These are phyloP conservation scores for Heterobasidion occidentale DNA, from an alignment of 1,284 basidiomycete genomes.

Conservation along the genomic window DNA sequence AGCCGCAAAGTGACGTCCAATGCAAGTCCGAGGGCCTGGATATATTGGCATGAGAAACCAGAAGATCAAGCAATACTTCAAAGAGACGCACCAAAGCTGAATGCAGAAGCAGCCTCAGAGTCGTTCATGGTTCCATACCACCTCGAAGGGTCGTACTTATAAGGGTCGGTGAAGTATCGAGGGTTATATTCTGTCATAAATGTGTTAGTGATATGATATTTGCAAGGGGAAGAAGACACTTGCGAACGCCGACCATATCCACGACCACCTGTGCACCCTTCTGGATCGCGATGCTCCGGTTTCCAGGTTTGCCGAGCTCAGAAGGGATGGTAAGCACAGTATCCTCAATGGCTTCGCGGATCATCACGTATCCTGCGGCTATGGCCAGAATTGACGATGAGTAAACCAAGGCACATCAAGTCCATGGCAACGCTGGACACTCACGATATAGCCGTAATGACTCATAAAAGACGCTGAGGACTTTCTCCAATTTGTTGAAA, in stretches of 20 bases:
- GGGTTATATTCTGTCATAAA: conserved; percentile 26
- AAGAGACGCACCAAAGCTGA: conserved; percentile 33
- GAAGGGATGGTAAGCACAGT: conserved; percentile 17
- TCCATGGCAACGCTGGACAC: conserved; percentile 12
- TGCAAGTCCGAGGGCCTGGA: conserved; percentile 41
- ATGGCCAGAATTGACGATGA: not conserved
- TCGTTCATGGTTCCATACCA: conserved; percentile 24
- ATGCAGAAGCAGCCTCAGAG: conserved; percentile 30
- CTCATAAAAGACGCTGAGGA: conserved; percentile 37
- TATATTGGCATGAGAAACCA: not conserved
- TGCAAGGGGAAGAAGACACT: conserved; percentile 16
- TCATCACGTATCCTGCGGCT: conserved; percentile 20
- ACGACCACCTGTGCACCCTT: conserved; percentile 27
- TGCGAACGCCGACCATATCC: conserved; percentile 45
- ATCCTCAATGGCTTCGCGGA: conserved; percentile 23
- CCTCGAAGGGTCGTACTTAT: conserved; percentile 28
- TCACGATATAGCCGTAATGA: conserved; percentile 37
- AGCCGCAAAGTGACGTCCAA: conserved; percentile 47
- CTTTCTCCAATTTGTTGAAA: conserved; percentile 35
- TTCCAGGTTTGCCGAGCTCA: conserved; percentile 5
- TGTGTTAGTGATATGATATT: not conserved
- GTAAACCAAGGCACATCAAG: not conserved
- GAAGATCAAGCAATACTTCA: not conserved
- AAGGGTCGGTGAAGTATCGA: conserved; percentile 29
- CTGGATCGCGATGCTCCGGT: conserved; percentile 6